Conservation (phyloP, 305 asterid species). For the Fraxinus sp. region DNA sequence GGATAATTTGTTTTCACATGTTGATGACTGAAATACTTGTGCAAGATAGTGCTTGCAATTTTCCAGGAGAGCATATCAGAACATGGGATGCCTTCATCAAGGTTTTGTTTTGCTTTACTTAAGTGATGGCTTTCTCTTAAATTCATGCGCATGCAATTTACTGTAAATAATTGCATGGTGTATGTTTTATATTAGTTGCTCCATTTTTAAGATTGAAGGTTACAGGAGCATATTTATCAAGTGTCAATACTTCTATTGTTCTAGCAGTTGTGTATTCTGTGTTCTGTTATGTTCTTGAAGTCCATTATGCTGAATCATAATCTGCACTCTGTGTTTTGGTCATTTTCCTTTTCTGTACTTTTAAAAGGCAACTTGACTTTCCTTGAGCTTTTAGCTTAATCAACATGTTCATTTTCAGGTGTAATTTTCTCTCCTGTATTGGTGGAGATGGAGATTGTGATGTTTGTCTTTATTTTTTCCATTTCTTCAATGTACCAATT, state of each 20-base stretch:
- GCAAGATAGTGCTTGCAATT: slow-evolving; percentile 29
- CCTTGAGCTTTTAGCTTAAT: neutral
- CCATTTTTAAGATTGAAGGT: neutral
- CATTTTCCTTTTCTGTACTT: neutral
- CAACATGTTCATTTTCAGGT: neutral
- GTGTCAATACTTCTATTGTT: neutral
- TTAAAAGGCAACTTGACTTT: neutral
- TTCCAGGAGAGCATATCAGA: slow-evolving; percentile 24
- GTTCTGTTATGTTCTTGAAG: neutral
- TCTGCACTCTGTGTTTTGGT: neutral
- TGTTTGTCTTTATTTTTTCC: neutral
- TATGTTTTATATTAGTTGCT: slow-evolving; percentile 3
- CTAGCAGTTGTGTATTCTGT: neutral
- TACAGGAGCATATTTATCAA: neutral
- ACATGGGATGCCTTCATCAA: too few relatives aligned
- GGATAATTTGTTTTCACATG: slow-evolving; percentile 34
- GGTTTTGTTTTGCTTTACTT: neutral
- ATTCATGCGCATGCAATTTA: neutral
- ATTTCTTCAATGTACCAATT: neutral
- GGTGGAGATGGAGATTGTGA: neutral
- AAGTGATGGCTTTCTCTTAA: neutral
- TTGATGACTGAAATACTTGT: slow-evolving; percentile 22
- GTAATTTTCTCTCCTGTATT: neutral
- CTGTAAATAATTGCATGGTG: slow-evolving; percentile 17
- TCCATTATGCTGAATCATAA: neutral